phyloP scores from a whole-genome alignment of 495 filamentous ascomycete species.

The Aspergillus funiculosus region DNA sequence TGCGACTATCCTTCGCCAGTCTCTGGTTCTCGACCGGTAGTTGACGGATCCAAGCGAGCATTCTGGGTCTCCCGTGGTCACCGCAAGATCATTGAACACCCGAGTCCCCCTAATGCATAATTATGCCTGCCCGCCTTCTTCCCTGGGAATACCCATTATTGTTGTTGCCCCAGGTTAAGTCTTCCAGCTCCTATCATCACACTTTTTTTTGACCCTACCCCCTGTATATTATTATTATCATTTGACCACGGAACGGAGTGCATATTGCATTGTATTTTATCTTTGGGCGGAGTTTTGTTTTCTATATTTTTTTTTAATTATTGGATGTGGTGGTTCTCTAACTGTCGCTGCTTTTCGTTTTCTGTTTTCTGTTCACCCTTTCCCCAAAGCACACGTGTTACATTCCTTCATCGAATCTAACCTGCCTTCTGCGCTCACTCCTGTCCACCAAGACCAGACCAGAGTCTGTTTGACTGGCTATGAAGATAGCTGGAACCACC shows the following conservation, averaged over 20 bases:
- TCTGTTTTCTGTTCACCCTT: slow-evolving; percentile 2
- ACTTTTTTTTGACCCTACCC: neutral
- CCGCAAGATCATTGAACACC: slow-evolving; percentile 14
- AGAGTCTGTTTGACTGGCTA: neutral
- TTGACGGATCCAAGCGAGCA: slow-evolving; percentile 4
- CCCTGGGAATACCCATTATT: slow-evolving; percentile 2
- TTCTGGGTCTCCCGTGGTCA: slow-evolving; percentile 6
- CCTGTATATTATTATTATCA: slow-evolving; percentile 12
- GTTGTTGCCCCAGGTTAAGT: slow-evolving; percentile 4
- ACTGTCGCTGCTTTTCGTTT: slow-evolving; percentile 1
- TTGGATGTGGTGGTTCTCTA: slow-evolving; percentile 4
- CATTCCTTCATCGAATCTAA: slow-evolving; percentile 4
- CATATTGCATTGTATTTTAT: slow-evolving; percentile 18
- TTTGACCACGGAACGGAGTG: slow-evolving; percentile 10
- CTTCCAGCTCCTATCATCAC: slow-evolving; percentile 1
- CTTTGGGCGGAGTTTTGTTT: neutral
- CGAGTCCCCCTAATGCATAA: slow-evolving; percentile 8
- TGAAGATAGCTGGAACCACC: slow-evolving; percentile 1
- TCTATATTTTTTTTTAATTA: neutral
- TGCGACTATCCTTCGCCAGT: slow-evolving; percentile 4
- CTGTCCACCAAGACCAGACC: neutral
- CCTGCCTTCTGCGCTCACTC: neutral
- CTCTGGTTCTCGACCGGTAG: slow-evolving; percentile 14
- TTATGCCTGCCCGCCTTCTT: neutral
- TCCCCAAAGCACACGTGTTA: slow-evolving; percentile 19